phyloP scores from a whole-genome alignment of 176 grass and related monocot genomes.

The Hyparrhenia diplandra region DNA sequence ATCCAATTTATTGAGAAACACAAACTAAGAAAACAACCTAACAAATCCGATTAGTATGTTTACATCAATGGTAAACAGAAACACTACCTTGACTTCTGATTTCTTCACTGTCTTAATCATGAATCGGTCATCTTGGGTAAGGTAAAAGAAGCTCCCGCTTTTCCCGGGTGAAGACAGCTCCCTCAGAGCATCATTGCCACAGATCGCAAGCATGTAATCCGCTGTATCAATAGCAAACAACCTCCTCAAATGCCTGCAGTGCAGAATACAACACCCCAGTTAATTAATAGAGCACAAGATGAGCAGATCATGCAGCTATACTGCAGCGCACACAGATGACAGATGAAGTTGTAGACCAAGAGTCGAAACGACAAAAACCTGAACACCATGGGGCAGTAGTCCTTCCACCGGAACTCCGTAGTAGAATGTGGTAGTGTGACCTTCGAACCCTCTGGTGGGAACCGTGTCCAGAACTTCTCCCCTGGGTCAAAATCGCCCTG shows the following conservation, averaged over 20 bases:
- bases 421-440: conserved; percentile 73
- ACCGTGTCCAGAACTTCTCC: conserved; percentile 80
- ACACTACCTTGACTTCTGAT: conserved; percentile 81
- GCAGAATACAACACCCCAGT: conserved; percentile 9
- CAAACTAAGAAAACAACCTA: not conserved
- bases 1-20: not conserved
- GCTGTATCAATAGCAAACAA: conserved; percentile 70
- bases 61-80: not conserved
- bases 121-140: conserved; percentile 76
- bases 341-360: not conserved
- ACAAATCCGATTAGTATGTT: not conserved
- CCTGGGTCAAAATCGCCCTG: conserved; percentile 51
- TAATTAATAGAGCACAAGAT: conserved; percentile 11
- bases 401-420: conserved; percentile 73
- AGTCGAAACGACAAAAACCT: conserved; percentile 41
- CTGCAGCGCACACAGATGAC: not conserved
- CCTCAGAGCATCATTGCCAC: conserved; percentile 71
- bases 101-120: conserved; percentile 91
- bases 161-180: conserved; percentile 86
- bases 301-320: not conserved
- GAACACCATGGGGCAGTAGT: conserved; percentile 87
- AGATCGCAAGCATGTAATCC: conserved; percentile 85
- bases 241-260: conserved; percentile 72
- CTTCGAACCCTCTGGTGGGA: conserved; percentile 77
- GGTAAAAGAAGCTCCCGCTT: conserved; percentile 93